A percentile compares a stretch with the other conserved stretches of the same genome.
phyloP scores from a whole-genome alignment of 2,329 filamentous ascomycete genomes.

The Beauveria varroae region DNA sequence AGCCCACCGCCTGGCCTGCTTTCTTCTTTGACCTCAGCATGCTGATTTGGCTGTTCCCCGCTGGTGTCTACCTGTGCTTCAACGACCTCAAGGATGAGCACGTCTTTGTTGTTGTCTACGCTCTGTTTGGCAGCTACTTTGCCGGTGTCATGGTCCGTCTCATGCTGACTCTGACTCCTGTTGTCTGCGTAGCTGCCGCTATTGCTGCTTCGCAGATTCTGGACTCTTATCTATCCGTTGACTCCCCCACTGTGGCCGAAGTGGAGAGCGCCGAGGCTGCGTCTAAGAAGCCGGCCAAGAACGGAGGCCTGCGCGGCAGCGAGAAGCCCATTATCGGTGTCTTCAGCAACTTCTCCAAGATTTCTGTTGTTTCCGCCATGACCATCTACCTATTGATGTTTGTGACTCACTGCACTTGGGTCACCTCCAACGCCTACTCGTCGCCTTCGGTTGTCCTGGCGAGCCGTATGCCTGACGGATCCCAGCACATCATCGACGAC shows the following conservation, averaged over 20 bases:
- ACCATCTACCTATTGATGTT: conserved; percentile 83
- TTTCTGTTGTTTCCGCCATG: conserved; percentile 64
- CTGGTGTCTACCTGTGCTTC: conserved; percentile 98
- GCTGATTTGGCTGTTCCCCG: conserved; percentile 98
- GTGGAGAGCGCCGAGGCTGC: conserved; percentile 41
- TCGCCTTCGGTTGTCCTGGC: conserved; percentile 95
- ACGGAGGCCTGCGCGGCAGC: conserved; percentile 57
- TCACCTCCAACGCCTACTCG: conserved; percentile 97
- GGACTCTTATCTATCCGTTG: conserved; percentile 70
- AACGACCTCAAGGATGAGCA: conserved; percentile 89
- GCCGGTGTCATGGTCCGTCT: conserved; percentile 98
- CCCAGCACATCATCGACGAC: conserved; percentile 97
- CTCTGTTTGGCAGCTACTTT: conserved; percentile 96
- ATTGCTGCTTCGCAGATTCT: conserved; percentile 82
- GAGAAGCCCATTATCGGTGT: conserved; percentile 73
- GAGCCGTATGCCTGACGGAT: conserved; percentile 85
- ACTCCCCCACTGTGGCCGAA: conserved; percentile 50
- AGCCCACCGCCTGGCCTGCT: conserved; percentile 96
- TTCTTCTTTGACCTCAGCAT: conserved; percentile 99
- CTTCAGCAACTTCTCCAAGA: conserved; percentile 73
- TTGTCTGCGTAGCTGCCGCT: conserved; percentile 91
- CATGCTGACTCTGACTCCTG: conserved; percentile 93
- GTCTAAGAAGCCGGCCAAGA: conserved; percentile 49
- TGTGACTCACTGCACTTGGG: conserved; percentile 97
- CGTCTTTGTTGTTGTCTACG: conserved; percentile 95